These are phyloP conservation scores for Candida anglica DNA, from an alignment of 805 yeast genomes.

Conservation along the genomic window DNA sequence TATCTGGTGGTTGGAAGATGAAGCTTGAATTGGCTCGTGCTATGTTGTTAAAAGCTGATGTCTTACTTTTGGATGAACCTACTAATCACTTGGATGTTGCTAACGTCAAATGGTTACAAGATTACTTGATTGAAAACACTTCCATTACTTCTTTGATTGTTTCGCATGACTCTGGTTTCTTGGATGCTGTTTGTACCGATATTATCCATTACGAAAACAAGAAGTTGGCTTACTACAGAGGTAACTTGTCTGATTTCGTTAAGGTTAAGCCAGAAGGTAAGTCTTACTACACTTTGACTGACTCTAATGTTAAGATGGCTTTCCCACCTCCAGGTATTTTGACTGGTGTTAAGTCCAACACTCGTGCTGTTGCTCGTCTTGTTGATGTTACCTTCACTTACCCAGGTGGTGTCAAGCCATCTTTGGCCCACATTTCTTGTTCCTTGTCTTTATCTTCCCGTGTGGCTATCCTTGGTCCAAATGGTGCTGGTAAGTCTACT, in stretches of 20 bases:
- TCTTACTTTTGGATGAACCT: slow-evolving; percentile 92
- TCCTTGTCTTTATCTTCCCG: slow-evolving; percentile 94
- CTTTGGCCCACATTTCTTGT: slow-evolving; percentile 74
- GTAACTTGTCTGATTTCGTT: slow-evolving; percentile 90
- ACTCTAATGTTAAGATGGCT: slow-evolving; percentile 90
- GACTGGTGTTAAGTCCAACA: slow-evolving; percentile 94
- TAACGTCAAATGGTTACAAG: slow-evolving; percentile 91
- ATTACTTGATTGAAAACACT: slow-evolving; percentile 75
- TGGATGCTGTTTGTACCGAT: slow-evolving; percentile 94
- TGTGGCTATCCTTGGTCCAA: slow-evolving; percentile 95
- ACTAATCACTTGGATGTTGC: slow-evolving; percentile 95
- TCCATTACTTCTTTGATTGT: slow-evolving; percentile 93
- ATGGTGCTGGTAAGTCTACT: slow-evolving; percentile 99
- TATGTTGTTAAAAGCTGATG: slow-evolving; percentile 96
- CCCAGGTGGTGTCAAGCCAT: slow-evolving; percentile 86
- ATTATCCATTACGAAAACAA: slow-evolving; percentile 95
- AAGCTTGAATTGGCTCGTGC: slow-evolving; percentile 98
- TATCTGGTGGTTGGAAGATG: slow-evolving; percentile 99
- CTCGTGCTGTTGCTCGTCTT: slow-evolving; percentile 91
- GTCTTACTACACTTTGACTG: slow-evolving; percentile 90
- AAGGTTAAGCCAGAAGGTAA: slow-evolving; percentile 93
- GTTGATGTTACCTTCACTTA: slow-evolving; percentile 80
- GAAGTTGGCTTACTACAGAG: slow-evolving; percentile 92
- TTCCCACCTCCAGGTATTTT: slow-evolving; percentile 98
- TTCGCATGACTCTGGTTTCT: slow-evolving; percentile 96